A percentile compares a stretch with the other conserved stretches of the same genome.
These are phyloP conservation scores for Ustilago curta DNA, from an alignment of 1,284 basidiomycete species.

Conservation along the genomic window DNA sequence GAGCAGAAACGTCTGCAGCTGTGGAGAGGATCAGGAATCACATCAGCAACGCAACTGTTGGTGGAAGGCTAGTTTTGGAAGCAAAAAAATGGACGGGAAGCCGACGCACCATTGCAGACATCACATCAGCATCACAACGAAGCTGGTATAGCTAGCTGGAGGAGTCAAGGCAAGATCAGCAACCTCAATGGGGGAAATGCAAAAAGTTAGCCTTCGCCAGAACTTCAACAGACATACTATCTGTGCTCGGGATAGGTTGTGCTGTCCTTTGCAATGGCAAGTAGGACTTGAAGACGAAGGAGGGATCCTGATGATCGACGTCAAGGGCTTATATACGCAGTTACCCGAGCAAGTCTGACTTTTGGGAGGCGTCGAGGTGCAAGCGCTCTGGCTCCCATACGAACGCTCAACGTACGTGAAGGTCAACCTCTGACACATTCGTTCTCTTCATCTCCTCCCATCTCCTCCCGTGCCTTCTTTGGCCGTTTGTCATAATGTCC, in stretches of 20 bases:
- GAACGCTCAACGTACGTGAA: background rate
- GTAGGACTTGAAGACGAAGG: background rate
- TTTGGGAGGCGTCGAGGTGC: background rate
- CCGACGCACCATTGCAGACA: background rate
- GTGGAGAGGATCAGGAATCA: background rate
- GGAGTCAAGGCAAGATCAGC: slow-evolving; percentile 5
- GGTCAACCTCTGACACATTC: slow-evolving; percentile 7
- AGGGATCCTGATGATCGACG: background rate
- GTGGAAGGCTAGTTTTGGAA: background rate
- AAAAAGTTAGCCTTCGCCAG: slow-evolving; percentile 2
- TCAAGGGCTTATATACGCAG: background rate
- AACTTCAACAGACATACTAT: background rate
- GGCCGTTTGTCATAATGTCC: background rate
- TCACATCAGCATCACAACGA: background rate
- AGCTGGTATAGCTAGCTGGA: background rate
- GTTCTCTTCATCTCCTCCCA: background rate
- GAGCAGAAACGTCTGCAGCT: no score
- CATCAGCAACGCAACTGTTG: slow-evolving; percentile 13
- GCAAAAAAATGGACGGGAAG: background rate
- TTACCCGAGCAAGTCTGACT: background rate
- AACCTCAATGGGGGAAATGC: background rate
- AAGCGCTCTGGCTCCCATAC: background rate
- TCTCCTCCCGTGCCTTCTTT: background rate
- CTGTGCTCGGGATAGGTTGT: background rate
- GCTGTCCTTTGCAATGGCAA: background rate